Base-by-base conservation (phyloP, 768 basidiomycete genomes). In the Mycena capillaripes region DNA sequence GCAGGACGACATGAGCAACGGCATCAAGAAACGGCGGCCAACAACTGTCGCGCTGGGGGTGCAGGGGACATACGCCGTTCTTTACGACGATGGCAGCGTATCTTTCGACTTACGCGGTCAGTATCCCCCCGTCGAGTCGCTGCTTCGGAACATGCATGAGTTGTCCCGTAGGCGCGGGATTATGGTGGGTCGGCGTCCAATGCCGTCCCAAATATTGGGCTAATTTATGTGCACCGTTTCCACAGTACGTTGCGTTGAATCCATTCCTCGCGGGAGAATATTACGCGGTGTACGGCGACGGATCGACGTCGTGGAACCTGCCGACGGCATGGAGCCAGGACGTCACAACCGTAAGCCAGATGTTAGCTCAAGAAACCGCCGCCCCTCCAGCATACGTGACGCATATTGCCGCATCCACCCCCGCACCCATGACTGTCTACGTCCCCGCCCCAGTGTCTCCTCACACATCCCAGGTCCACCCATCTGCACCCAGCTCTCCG, bases 211-310 rank as follows among this genome's bases (percentile, higher is more conserved):
- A 34, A 34, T 48, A 30, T n/a, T 5, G 11, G 32, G 32, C 36
- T 52, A 23, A 53, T 29, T 2, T 38, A 27, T 27, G 10, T 11
- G n/a, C 21, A 23, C 46, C n/a, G n/a, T 55, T 17, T 53, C 14
- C 8, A 25, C 34, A 72, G 70, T 72, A 72, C 50, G 5, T 72
- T 29, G 56, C 70, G 14, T 52, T 72, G 25, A 72, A 72, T n/a
- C 70, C 70, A 3, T 55, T 53, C 59, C 21, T 66, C 17, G 48
- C 64, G 10, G 70, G 70, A 23, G 65, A 72, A 42, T 72, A 53
- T 50, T 72, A 72, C 30, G 64, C 53, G 8, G 70, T 72, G 27
- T 72, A 58, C 40, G 70, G 65, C 34, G 70, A 72, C 53, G 64
- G 36, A 3, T 62, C 65, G 10, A 50, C 65, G 29, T 38, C 58